Evolutionary conservation across 2,329 filamentous ascomycete genomes (phyloP).

Genomic region (Lachnellula cervina): DNA sequence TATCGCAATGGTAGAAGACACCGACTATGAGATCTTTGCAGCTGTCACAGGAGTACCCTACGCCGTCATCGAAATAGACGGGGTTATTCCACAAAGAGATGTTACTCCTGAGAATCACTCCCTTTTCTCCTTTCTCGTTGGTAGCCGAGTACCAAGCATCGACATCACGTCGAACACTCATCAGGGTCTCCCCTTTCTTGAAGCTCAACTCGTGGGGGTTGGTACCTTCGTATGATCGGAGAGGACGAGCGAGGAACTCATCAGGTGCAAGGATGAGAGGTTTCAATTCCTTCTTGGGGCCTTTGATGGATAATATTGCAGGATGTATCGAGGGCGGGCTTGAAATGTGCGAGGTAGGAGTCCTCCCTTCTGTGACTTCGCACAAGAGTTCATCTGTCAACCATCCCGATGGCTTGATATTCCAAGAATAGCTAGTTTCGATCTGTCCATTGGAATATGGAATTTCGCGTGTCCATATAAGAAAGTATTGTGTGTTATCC

Average conservation of each 20-base stretch:
- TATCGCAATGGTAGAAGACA: background rate
- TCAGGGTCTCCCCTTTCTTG: background rate
- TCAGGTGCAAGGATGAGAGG: background rate
- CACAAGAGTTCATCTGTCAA: background rate
- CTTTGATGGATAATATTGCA: background rate
- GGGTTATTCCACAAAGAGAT: background rate
- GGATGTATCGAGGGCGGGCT: background rate
- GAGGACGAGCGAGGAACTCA: background rate
- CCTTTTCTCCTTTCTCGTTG: background rate
- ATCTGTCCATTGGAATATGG: background rate
- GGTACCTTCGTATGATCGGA: background rate
- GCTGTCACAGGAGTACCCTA: background rate
- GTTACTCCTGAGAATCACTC: background rate
- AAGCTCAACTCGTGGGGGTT: background rate
- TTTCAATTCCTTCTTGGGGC: background rate
- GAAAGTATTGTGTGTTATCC: background rate
- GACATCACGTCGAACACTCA: background rate
- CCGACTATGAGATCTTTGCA: background rate
- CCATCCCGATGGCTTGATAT: background rate
- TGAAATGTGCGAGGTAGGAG: background rate
- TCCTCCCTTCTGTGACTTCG: background rate
- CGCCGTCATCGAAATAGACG: background rate
- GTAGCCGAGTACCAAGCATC: background rate
- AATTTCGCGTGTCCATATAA: background rate
- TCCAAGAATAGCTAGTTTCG: background rate